Conservation (phyloP, 352 stramenopile species). For the Pythium sukuiense region DNA sequence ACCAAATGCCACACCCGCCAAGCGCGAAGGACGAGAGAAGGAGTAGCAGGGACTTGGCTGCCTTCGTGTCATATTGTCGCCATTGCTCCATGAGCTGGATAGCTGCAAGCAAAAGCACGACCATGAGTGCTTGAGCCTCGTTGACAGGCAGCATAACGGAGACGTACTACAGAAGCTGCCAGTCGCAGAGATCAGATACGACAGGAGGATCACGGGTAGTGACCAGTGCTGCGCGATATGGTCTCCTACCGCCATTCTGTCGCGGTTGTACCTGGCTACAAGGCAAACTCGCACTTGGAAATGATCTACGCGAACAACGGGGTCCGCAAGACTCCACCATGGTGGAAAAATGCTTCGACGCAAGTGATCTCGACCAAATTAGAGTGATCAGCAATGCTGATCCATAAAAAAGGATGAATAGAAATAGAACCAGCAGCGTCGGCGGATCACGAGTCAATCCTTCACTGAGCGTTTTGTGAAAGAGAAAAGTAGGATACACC, state of each 20-base stretch:
- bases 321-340: not conserved
- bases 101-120: constrained; percentile 12
- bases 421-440: too few relatives aligned
- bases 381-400: not conserved
- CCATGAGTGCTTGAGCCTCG: not conserved
- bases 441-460: too few relatives aligned
- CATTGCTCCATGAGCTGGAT: constrained; percentile 78
- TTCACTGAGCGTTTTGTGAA: too few relatives aligned
- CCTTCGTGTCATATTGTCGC: constrained; percentile 37
- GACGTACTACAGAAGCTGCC: constrained; percentile 63
- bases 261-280: too few relatives aligned
- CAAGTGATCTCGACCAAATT: not conserved
- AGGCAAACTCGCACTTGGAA: not conserved
- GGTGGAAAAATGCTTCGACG: not conserved
- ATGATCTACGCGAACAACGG: not conserved
- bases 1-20: constrained; percentile 72
- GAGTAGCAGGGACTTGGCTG: constrained; percentile 42
- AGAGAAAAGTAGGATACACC: too few relatives aligned
- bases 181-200: constrained; percentile 65
- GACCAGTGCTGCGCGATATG: constrained; percentile 22
- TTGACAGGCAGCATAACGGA: not conserved
- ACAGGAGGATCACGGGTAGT: constrained; percentile 34
- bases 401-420: too few relatives aligned
- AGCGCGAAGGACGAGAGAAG: constrained; percentile 41
- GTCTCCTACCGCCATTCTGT: not conserved